Conservation (phyloP, 331 rosid species). For the Quercus lobata region DNA sequence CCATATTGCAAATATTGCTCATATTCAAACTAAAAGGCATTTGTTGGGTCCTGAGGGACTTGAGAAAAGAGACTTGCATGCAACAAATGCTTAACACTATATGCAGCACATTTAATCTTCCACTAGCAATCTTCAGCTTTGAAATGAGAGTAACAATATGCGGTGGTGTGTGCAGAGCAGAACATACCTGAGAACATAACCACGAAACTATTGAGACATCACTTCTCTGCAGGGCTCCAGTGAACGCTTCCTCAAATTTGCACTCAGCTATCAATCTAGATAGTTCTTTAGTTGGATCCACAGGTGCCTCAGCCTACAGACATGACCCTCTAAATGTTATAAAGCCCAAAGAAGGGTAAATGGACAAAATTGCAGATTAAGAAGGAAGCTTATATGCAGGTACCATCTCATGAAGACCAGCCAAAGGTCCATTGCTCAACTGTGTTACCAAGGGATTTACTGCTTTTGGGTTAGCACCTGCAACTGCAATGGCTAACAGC, state of each 20-base stretch:
- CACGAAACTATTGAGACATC: slow-evolving; percentile 67
- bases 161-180: background rate
- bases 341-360: background rate
- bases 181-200: slow-evolving; percentile 71
- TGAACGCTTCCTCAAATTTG: slow-evolving; percentile 69
- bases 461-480: slow-evolving; percentile 36
- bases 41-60: background rate
- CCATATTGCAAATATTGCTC: slow-evolving; percentile 12
- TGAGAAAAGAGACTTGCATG: background rate
- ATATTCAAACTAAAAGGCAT: background rate
- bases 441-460: slow-evolving; percentile 42
- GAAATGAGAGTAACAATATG: background rate
- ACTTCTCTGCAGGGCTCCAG: slow-evolving; percentile 57
- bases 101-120: background rate
- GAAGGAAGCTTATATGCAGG: slow-evolving; percentile 17
- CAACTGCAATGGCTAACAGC: slow-evolving; percentile 46
- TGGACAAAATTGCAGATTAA: background rate
- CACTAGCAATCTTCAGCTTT: background rate
- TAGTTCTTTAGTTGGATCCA: slow-evolving; percentile 64
- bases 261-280: slow-evolving; percentile 53
- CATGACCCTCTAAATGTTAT: slow-evolving; percentile 9
- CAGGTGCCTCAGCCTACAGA: slow-evolving; percentile 40
- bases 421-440: slow-evolving; percentile 42
- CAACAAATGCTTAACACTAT: background rate
- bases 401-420: slow-evolving; percentile 54